Base-by-base conservation (phyloP, 1,284 basidiomycete species). In the Trametes pubescens region DNA sequence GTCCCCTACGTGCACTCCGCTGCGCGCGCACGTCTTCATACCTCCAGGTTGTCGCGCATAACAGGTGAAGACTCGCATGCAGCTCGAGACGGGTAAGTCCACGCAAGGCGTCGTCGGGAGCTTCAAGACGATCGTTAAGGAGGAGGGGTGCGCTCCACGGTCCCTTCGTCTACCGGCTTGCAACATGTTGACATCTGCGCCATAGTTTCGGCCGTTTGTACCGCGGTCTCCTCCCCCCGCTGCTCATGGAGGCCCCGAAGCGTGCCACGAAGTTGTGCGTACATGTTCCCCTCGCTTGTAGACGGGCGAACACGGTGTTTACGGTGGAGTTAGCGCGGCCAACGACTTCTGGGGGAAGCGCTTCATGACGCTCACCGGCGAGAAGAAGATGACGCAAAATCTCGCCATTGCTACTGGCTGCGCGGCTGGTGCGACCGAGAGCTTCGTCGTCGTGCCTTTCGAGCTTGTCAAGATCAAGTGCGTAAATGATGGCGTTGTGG, bases 61-160 rank as follows among this genome's bases (percentile, higher is more conserved):
- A 24, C 74, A 92, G 89, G 93, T 99, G 78, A 99, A 99, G 83
- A 99, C 97, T 13, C 93, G 97, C 37, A 96, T 99, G 90, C 98
- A 99, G 78, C 84, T 99, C 29, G 93, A 95, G 77, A 92, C 90
- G 7, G 92, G 92, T 18, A 94, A 93, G 78, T 81, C 85, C 43
- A 80, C 85, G 56, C 81, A 86, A 61, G 91, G 96, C n/a, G 87
- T 99, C 75, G 79, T 98, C 14, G 92, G 93, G 55, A 91, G 86
- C 49, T 89, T 97, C 75, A 80, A 80, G 64, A 82, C 86, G 11
- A 97, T 97, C 71, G 81, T 96, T 40, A 87, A 84, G 56, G 84
- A 91, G 74, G 95, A 96, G 83, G 94, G 95, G 94, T 96, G 70
- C 71, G 89, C 75, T 48, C 21, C 32, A 34, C 52, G 7, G 35